These are phyloP conservation scores for Suhomyces choctaworum DNA, from an alignment of 1,139 yeast genomes.

Conservation along the genomic window DNA sequence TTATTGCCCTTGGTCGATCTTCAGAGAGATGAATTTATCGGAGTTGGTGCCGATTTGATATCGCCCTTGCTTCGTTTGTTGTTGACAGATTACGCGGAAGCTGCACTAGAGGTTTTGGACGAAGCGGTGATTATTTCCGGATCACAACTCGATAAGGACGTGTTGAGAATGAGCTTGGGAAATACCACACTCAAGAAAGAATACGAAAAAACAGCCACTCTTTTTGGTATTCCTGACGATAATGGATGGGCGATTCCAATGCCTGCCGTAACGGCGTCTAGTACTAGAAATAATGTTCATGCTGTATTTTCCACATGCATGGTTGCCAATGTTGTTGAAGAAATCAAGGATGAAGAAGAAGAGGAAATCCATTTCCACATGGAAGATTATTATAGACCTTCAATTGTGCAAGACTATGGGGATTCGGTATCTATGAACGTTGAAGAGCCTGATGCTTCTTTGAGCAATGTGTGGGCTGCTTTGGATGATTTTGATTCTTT, in stretches of 20 bases:
- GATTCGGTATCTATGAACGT: constrained; percentile 44
- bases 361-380: constrained; percentile 60
- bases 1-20: constrained; percentile 78
- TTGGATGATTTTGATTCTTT: constrained; percentile 90
- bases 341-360: constrained; percentile 24
- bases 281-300: constrained; percentile 89
- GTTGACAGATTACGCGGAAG: constrained; percentile 83
- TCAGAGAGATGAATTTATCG: constrained; percentile 74
- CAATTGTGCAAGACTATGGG: constrained; percentile 26
- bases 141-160: constrained; percentile 86
- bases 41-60: constrained; percentile 92
- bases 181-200: constrained; percentile 75
- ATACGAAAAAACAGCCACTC: constrained; percentile 80
- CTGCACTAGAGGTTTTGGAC: constrained; percentile 86
- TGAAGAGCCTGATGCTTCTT: constrained; percentile 69
- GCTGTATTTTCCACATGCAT: constrained; percentile 89
- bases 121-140: constrained; percentile 86
- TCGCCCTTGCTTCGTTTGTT: constrained; percentile 83
- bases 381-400: constrained; percentile 61
- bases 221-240: constrained; percentile 96
- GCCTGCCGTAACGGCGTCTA: constrained; percentile 88
- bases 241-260: constrained; percentile 97
- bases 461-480: constrained; percentile 97
- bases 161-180: constrained; percentile 88
- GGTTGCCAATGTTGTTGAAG: constrained; percentile 34